Evolutionary conservation across 1,284 basidiomycete species (phyloP).

Genomic region (Peniophora sp.): DNA sequence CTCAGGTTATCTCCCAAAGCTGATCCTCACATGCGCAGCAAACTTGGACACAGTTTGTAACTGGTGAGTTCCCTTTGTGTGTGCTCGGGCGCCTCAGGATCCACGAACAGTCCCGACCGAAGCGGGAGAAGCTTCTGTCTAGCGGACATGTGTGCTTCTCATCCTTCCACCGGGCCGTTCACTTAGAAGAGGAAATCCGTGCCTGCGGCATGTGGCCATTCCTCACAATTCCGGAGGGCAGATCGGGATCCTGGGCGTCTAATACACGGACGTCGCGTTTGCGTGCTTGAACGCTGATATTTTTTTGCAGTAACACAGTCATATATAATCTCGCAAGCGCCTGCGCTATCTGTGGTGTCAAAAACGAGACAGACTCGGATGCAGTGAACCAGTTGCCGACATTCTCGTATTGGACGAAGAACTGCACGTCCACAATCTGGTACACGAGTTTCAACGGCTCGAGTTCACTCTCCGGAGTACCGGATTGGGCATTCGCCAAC

Average conservation of each 20-base stretch:
- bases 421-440: neutral
- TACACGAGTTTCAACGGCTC: neutral
- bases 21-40: too few relatives aligned
- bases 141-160: neutral
- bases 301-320: conserved; percentile 9
- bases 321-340: conserved; percentile 12
- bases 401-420: neutral
- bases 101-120: too few relatives aligned
- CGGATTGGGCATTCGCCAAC: conserved; percentile 4
- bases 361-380: too few relatives aligned
- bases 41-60: neutral
- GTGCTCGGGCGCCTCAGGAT: too few relatives aligned
- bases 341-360: conserved; percentile 6
- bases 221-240: neutral
- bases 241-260: too few relatives aligned
- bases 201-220: neutral
- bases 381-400: neutral
- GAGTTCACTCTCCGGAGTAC: neutral
- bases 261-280: neutral
- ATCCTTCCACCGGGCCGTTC: neutral
- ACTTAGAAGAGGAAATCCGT: neutral
- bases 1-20: too few relatives aligned
- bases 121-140: neutral
- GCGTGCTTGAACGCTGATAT: neutral
- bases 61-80: neutral